Evolutionary conservation across 1,284 basidiomycete genomes (phyloP).

Genomic region (Apiotrichum gracile): DNA sequence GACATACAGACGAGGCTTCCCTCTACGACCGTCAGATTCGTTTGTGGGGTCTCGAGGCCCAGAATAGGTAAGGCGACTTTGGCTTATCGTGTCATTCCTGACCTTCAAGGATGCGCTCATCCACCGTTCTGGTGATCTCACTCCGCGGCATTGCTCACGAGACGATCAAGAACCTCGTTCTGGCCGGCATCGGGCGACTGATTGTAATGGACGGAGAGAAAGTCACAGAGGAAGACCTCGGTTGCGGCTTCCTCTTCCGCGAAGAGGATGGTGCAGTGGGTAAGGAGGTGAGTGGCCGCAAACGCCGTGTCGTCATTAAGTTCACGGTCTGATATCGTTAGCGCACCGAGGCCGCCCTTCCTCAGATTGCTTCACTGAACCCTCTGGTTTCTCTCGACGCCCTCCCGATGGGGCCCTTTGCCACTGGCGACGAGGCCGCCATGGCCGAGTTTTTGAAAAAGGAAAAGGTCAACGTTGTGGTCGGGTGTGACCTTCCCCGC

Average conservation of each 20-base stretch:
- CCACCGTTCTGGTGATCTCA: slow-evolving; percentile 78
- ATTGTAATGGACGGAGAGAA: slow-evolving; percentile 53
- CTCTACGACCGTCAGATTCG: slow-evolving; percentile 96
- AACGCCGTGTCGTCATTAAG: not conserved
- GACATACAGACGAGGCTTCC: slow-evolving; percentile 64
- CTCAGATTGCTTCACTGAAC: slow-evolving; percentile 81
- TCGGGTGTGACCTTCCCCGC: slow-evolving; percentile 68
- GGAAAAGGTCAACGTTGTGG: slow-evolving; percentile 67
- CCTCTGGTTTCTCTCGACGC: slow-evolving; percentile 79
- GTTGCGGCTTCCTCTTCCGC: slow-evolving; percentile 87
- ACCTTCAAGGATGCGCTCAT: slow-evolving; percentile 74
- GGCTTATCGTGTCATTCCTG: not conserved
- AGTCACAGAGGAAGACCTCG: slow-evolving; percentile 66
- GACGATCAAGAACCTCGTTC: slow-evolving; percentile 79
- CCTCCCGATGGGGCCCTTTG: slow-evolving; percentile 53
- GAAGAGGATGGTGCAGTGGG: slow-evolving; percentile 76
- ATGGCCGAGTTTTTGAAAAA: slow-evolving; percentile 58
- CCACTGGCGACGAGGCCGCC: slow-evolving; percentile 44
- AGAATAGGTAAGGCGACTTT: slow-evolving; percentile 67
- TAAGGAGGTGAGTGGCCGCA: slow-evolving; percentile 59
- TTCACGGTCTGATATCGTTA: slow-evolving; percentile 42
- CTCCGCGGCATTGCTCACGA: slow-evolving; percentile 88
- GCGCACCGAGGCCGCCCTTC: slow-evolving; percentile 76
- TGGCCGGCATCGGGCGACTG: slow-evolving; percentile 55
- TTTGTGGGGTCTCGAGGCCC: slow-evolving; percentile 95